phyloP scores from a whole-genome alignment of 805 yeast genomes.

The Priceomyces castillae region DNA sequence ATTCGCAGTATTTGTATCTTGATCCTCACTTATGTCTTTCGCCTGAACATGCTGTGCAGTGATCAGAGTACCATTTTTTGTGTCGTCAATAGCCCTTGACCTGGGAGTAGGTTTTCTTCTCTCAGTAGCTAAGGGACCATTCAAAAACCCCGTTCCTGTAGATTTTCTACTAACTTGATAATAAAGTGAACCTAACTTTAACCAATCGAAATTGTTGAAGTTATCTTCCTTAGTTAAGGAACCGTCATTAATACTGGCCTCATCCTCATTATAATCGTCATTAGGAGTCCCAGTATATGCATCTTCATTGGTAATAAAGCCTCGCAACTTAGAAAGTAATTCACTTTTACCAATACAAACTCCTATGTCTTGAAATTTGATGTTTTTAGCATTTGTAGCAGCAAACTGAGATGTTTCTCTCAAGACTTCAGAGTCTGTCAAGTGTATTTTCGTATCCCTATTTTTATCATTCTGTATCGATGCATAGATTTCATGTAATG shows the following conservation, averaged over 20 bases:
- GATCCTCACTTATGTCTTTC: constrained; percentile 46
- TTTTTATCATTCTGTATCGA: constrained; percentile 36
- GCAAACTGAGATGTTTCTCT: constrained; percentile 60
- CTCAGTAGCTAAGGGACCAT: constrained; percentile 69
- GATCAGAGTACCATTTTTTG: constrained; percentile 32
- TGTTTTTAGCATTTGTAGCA: constrained; percentile 58
- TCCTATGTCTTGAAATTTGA: constrained; percentile 56
- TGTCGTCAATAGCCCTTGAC: constrained; percentile 40
- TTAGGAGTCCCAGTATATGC: constrained; percentile 11
- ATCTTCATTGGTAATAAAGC: constrained; percentile 24
- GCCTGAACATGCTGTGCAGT: constrained; percentile 58
- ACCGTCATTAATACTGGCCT: constrained; percentile 12
- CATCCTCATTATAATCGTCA: constrained; percentile 14
- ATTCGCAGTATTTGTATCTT: constrained; percentile 61
- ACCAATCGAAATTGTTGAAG: constrained; percentile 57
- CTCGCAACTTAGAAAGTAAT: constrained; percentile 38
- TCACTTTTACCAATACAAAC: constrained; percentile 49
- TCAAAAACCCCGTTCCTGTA: constrained; percentile 54
- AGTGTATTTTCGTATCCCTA: constrained; percentile 34
- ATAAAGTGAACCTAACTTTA: constrained; percentile 52
- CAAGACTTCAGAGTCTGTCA: constrained; percentile 62
- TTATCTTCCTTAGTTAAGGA: constrained; percentile 15
- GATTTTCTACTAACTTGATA: constrained; percentile 47
- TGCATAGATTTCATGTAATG: constrained; percentile 47
- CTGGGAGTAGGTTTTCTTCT: constrained; percentile 41